phyloP scores from a whole-genome alignment of 768 basidiomycete species.

The Tricholoma bakamatsutake region DNA sequence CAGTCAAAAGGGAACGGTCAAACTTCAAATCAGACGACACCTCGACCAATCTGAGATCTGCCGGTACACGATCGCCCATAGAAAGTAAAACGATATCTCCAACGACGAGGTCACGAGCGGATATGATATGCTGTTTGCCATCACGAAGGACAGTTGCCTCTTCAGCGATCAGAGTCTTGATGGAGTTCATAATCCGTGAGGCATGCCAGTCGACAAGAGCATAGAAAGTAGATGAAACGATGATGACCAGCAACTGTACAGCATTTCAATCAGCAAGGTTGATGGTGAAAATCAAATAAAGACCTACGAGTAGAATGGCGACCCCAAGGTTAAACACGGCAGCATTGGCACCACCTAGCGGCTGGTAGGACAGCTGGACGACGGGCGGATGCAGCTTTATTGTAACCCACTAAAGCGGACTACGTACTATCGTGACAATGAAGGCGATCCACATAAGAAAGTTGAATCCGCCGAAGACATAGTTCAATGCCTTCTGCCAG shows the following conservation, averaged over 20 bases:
- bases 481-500: not conserved
- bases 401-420: not conserved
- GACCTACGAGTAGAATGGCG: not conserved
- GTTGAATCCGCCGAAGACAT: not conserved
- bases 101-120: slow-evolving; percentile 57
- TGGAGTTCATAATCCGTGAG: not conserved
- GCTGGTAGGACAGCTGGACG: not conserved
- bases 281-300: too few species aligned
- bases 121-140: slow-evolving; percentile 26
- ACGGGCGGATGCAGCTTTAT: not conserved
- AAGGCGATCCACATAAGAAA: not conserved
- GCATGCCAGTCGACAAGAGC: not conserved
- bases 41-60: slow-evolving; percentile 61
- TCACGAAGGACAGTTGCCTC: not conserved
- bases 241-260: not conserved
- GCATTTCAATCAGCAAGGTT: too few species aligned
- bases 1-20: slow-evolving; percentile 62
- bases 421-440: not conserved
- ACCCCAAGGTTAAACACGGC: not conserved
- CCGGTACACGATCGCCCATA: slow-evolving; percentile 66
- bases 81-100: slow-evolving; percentile 61
- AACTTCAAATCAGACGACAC: slow-evolving; percentile 52
- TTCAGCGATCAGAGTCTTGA: not conserved
- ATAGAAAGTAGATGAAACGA: not conserved
- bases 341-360: not conserved